phyloP scores from a whole-genome alignment of 371 early-diverging fungal species.

The Mortierella sp. region DNA sequence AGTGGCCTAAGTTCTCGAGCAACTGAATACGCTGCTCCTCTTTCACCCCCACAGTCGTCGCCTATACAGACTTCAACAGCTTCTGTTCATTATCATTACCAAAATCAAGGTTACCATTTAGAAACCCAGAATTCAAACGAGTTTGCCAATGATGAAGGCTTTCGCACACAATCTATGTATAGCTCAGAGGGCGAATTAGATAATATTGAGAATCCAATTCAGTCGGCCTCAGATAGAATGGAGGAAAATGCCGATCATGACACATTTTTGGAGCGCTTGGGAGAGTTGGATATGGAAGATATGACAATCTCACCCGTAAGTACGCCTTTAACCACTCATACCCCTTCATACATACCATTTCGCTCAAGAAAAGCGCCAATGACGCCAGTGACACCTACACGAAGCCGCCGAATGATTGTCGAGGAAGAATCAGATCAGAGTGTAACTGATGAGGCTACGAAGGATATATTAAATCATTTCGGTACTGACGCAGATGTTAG shows the following conservation, averaged over 20 bases:
- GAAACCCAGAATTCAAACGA: neutral
- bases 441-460: neutral
- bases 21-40: neutral
- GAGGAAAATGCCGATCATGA: constrained; percentile 17
- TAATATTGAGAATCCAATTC: neutral
- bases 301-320: constrained; percentile 14
- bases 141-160: neutral
- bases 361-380: too few species aligned
- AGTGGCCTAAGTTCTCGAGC: neutral
- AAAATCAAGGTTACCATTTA: neutral
- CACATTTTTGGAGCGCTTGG: constrained; percentile 17
- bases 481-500: neutral
- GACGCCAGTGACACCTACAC: neutral
- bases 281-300: constrained; percentile 36
- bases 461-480: neutral
- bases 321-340: constrained; percentile 4
- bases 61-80: constrained; percentile 3
- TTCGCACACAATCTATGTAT: neutral
- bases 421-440: constrained; percentile 21
- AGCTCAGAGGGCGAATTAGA: neutral
- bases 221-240: neutral
- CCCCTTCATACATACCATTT: neutral
- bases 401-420: constrained; percentile 14
- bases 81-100: neutral
- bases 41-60: constrained; percentile 43